Base-by-base conservation (phyloP, 2,329 filamentous ascomycete species). In the Peltaster fructicola region DNA sequence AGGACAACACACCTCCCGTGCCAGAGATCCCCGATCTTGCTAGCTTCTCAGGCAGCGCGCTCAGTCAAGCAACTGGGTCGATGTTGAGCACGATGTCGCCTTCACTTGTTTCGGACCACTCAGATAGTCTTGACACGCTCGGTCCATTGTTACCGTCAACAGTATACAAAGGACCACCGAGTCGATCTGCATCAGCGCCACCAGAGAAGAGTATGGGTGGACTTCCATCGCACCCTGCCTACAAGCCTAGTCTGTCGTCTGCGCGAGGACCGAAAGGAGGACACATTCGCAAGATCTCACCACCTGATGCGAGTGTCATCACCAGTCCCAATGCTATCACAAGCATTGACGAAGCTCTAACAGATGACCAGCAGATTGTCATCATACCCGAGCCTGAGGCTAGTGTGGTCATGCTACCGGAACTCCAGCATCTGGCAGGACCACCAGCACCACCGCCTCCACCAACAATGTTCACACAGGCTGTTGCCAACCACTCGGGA, bases 381-480 rank as follows among this genome's bases (percentile, higher is more conserved):
- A 44, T 60, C 21, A 46, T 60, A 18, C 51, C 53, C 11, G 44
- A 51, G 40, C 37, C 37, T 9, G 40, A 31, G 23, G 36, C 22
- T 11, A 32, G 40, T 13, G 59, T 63, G 7, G 50, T 69, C 7
- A 33, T 46, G 22, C 54, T 73, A 10, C 63, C 68, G 5, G 65
- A 73, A 39, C 54, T 73, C 7, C 66, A 70, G 39, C 68, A 73
- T 43, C 51, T 73, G 9, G 61, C 58, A 13, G 53, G 47, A 7
- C 63, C 64, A 7, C 63, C 64, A 1, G 44, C 49, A 7, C 50
- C 50, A 8, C 48, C 49, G 15, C 50, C 50, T 1, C 47, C 48
- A n/a, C 48, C 50, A 14, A 36, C 39, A 10, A 44, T 47, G 26
- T 40, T 37, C 15, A 25, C 29, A 56, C 56, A 22, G 48, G 42